Base-by-base conservation (phyloP, 2,329 filamentous ascomycete genomes). In the Calonectria pseudoturangicola region DNA sequence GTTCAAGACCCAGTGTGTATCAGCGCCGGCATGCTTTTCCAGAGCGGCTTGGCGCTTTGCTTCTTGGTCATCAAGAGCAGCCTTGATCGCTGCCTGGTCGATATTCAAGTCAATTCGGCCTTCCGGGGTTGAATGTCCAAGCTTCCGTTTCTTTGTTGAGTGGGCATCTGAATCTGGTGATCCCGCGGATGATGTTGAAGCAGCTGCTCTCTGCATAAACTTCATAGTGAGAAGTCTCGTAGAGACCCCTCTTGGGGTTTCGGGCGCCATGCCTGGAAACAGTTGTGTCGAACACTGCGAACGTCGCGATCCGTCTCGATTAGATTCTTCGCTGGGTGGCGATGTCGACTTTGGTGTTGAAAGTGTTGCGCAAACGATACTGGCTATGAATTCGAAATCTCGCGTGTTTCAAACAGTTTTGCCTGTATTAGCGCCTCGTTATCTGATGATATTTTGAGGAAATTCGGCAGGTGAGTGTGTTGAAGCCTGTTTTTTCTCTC, bases 141-240 rank as follows among this genome's bases (percentile, higher is more conserved):
- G 64, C 80, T 93, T 93, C 75, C 91, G 89, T 76, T 92, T 92
- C 83, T 96, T 95, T 16, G 89, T 85, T 71, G 83, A 88, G 80
- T 82, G 90, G 21, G 88, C 86, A 25, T 90, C 88, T 63, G 85
- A 84, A 79, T 87, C 81, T 75, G 89, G 83, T 72, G 86, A 86
- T 21, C 86, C 82, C 64, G 84, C 81, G 72, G 80, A 85, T 41
- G 86, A 86, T 63, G 86, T 86, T 28, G 92, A 90, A 63, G 93
- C 92, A 63, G 92, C 93, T 74, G 94, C 94, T 80, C 96, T 91
- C 87, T 98, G 96, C 96, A 98, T 98, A 83, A 98, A 98, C 87
- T 98, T 98, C 95, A 98, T 98, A 45, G 94, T 96, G 81, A 97
- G 89, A 60, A 98, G 92, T 77, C 95, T 92, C 72, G 93, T 96